Evolutionary conservation across 495 filamentous ascomycete genomes (phyloP).

Genomic region (Bacidia gigantensis): DNA sequence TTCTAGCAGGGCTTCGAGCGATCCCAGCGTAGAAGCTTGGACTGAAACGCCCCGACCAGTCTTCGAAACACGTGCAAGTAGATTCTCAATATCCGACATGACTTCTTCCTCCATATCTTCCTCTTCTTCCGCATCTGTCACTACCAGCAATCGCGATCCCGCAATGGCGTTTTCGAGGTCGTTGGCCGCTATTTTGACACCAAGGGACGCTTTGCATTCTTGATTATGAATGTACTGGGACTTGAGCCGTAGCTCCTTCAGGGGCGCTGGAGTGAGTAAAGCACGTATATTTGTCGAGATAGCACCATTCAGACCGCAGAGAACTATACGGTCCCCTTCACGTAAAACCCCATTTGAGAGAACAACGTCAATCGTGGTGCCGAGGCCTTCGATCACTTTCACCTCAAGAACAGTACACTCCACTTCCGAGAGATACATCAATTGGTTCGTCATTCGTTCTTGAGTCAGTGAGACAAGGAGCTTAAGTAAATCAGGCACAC

Average conservation of each 20-base stretch:
- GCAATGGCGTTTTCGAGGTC: conserved; percentile 95
- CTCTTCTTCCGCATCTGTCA: conserved; percentile 90
- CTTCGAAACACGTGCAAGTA: conserved; percentile 79
- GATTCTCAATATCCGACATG: conserved; percentile 82
- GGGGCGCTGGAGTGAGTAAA: conserved; percentile 83
- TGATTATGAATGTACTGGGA: conserved; percentile 97
- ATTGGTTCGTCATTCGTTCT: conserved; percentile 90
- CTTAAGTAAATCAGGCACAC: conserved; percentile 98
- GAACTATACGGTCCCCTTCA: conserved; percentile 87
- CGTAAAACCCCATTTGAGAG: conserved; percentile 89
- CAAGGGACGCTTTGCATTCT: conserved; percentile 93
- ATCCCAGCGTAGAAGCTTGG: conserved; percentile 94
- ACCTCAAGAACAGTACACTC: conserved; percentile 98
- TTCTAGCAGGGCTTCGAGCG: conserved; percentile 89
- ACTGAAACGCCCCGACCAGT: conserved; percentile 90
- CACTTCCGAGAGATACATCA: conserved; percentile 97
- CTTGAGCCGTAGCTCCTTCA: conserved; percentile 90
- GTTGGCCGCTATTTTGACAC: conserved; percentile 97
- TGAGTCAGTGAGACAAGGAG: conserved; percentile 82
- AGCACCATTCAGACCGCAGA: conserved; percentile 89
- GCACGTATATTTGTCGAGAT: conserved; percentile 94
- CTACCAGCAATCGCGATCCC: conserved; percentile 84
- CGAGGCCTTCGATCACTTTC: conserved; percentile 96
- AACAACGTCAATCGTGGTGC: conserved; percentile 97
- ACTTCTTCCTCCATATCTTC: conserved; percentile 94